phyloP scores from a whole-genome alignment of 1,139 yeast genomes.

The Diutina ranongensis region DNA sequence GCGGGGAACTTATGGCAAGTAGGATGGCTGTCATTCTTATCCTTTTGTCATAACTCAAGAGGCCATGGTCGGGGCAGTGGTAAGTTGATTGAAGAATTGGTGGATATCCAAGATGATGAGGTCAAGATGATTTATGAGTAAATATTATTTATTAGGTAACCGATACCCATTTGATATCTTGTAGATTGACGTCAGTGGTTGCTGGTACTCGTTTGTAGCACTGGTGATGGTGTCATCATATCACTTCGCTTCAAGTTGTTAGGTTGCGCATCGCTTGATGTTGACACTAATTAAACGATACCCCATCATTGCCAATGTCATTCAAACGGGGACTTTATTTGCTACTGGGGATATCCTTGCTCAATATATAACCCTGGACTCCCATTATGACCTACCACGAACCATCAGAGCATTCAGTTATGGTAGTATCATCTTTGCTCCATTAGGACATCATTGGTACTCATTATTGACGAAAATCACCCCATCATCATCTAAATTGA shows the following conservation, averaged over 20 bases:
- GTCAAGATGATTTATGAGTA: slow-evolving; percentile 19
- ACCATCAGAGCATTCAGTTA: slow-evolving; percentile 24
- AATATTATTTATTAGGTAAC: neutral
- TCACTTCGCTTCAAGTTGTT: no score
- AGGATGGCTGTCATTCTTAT: slow-evolving; percentile 36
- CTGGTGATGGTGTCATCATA: no score
- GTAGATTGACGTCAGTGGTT: neutral
- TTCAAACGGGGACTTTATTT: slow-evolving; percentile 29
- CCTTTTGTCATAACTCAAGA: slow-evolving; percentile 30
- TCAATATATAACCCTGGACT: slow-evolving; percentile 17
- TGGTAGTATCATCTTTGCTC: slow-evolving; percentile 31
- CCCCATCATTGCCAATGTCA: slow-evolving; percentile 26
- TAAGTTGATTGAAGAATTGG: slow-evolving; percentile 24
- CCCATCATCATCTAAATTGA: neutral
- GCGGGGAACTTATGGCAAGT: slow-evolving; percentile 30
- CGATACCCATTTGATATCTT: neutral
- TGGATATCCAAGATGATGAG: slow-evolving; percentile 26
- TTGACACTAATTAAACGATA: neutral
- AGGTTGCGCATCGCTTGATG: no score
- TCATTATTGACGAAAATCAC: slow-evolving; percentile 17
- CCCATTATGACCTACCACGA: slow-evolving; percentile 21
- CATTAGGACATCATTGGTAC: slow-evolving; percentile 33
- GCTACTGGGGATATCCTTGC: slow-evolving; percentile 33
- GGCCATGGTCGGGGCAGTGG: slow-evolving; percentile 36
- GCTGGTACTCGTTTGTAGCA: no score